phyloP scores from a whole-genome alignment of 768 basidiomycete species.

The Calocybe indica region DNA sequence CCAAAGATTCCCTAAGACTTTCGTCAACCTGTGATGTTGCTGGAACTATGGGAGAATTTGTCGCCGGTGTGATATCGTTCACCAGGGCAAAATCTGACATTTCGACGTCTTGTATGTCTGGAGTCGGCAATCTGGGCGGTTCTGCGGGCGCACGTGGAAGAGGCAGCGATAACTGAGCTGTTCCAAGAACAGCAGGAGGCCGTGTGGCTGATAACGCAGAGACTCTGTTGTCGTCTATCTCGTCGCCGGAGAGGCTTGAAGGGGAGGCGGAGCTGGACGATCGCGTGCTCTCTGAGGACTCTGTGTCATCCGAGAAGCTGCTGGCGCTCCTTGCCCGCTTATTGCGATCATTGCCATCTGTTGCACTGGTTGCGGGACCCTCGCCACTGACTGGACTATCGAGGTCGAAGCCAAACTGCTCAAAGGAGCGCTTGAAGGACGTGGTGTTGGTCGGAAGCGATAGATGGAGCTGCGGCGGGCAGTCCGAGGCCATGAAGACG shows the following conservation, averaged over 20 bases:
- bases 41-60: constrained; percentile 3
- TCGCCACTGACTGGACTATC: constrained; percentile 33
- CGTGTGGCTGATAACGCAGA: constrained; percentile 9
- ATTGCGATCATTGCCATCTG: constrained; percentile 42
- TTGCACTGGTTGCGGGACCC: constrained; percentile 19
- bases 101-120: constrained; percentile 43
- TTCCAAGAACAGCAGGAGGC: constrained; percentile 10
- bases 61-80: constrained; percentile 7
- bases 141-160: constrained; percentile 12
- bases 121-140: constrained; percentile 36
- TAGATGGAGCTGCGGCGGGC: neutral
- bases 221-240: constrained; percentile 3
- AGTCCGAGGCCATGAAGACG: too few relatives aligned
- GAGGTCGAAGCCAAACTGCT: constrained; percentile 52
- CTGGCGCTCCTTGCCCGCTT: constrained; percentile 55
- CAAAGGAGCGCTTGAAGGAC: constrained; percentile 57
- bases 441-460: constrained; percentile 22
- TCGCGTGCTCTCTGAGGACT: constrained; percentile 26
- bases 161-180: constrained; percentile 14
- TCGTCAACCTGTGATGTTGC: constrained; percentile 22
- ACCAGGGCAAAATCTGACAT: constrained; percentile 38
- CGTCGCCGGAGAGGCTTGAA: constrained; percentile 5
- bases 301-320: constrained; percentile 32
- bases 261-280: constrained; percentile 25
- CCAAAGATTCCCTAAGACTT: constrained; percentile 36